These are phyloP conservation scores for Calonectria naviculata DNA, from an alignment of 2,329 filamentous ascomycete genomes.

Conservation along the genomic window DNA sequence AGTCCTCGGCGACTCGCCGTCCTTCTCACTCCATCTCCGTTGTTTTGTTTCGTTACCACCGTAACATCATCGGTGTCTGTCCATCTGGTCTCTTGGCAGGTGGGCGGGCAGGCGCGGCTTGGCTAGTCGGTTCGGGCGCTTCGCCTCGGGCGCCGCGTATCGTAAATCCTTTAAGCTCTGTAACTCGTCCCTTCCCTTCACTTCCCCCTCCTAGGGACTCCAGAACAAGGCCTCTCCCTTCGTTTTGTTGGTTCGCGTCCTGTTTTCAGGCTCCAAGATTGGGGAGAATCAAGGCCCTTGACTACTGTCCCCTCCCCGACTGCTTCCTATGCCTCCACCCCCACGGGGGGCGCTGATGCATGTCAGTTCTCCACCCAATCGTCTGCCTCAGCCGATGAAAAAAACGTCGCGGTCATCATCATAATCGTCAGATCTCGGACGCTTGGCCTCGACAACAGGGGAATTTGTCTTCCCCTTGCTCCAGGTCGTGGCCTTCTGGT, in stretches of 20 bases:
- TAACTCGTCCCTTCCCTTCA: constrained; percentile 4
- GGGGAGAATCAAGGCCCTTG: constrained; percentile 3
- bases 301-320: constrained; percentile 15
- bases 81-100: constrained; percentile 6
- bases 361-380: constrained; percentile 21
- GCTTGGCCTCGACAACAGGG: background rate
- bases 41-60: constrained; percentile 6
- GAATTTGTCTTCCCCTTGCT: background rate
- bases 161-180: constrained; percentile 17
- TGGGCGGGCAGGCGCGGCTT: constrained; percentile 3
- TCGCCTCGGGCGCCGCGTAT: constrained; percentile 19
- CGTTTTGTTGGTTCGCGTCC: constrained; percentile 17
- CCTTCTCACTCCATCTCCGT: background rate
- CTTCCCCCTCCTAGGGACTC: constrained; percentile 2
- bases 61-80: constrained; percentile 10
- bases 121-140: constrained; percentile 11
- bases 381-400: constrained; percentile 29
- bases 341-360: constrained; percentile 7
- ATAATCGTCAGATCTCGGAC: constrained; percentile 30
- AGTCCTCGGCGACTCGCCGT: constrained; percentile 6
- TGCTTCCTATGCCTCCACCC: constrained; percentile 10
- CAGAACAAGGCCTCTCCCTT: constrained; percentile 6
- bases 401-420: constrained; percentile 39
- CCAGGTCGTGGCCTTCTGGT: background rate
- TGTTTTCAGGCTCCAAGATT: constrained; percentile 24